Evolutionary conservation across 2,329 filamentous ascomycete species (phyloP), one percentile per base, ranked within the genome.

Genomic region (Botrytis tulipae): DNA sequence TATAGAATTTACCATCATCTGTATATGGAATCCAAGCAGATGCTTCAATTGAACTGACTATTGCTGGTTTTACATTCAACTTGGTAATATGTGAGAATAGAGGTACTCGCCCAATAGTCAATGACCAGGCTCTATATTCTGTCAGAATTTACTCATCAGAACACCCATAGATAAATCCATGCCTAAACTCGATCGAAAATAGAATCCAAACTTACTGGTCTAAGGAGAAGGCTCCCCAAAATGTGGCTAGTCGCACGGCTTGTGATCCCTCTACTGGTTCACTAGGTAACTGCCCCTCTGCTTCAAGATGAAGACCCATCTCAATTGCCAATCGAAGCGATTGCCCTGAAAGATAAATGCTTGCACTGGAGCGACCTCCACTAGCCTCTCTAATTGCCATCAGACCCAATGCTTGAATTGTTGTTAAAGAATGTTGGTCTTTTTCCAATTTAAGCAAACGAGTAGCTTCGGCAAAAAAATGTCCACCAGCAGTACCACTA

Each of bases 311-410:
- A 29, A 77, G 60, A 14, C 76, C 76, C 76, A 76, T 77, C 63
- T 77, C 92, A 57, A 93, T 84, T 51, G 90, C 91, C 76, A 93
- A 86, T 5, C 91, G 87, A 74, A 93, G 88, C 78, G 90, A 92
- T 79, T 92, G 89, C 1, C 91, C 91, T 4, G 90, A 89, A 76
- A 92, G 91, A 74, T 89, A 91, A 86, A 91, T 93, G 61, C 91
- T 92, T 76, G 90, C 89, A 29, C 90, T 92, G 78, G 93, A 90
- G 42, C 91, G 85, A 0, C 91, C 91, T 75, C 88, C 89, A 77
- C 90, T 92, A 3, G 90, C 90, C 82, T 94, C 91, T 59, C 91
- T 84, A 75, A 93, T 89, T 14, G 90, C 90, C 91, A 94, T 92
- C 78, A 94, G 88, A 6, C 91, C 91, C 40, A 94, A 83, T 3